These are phyloP conservation scores for Tulasnella calospora DNA, from an alignment of 768 basidiomycete species.

Conservation along the genomic window DNA sequence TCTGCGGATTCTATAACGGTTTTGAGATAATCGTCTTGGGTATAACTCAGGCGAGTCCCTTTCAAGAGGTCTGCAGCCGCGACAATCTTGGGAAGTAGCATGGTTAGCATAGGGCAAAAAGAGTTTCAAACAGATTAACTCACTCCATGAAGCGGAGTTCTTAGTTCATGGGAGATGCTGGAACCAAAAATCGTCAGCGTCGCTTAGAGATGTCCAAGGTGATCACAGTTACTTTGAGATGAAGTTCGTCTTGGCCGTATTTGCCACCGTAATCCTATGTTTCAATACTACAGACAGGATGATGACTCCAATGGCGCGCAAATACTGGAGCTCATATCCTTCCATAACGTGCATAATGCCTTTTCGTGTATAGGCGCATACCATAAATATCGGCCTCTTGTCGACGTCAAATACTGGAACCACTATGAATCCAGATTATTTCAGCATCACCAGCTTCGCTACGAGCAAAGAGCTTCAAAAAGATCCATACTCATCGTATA, in stretches of 20 bases:
- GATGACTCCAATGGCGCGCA: slow-evolving; percentile 89
- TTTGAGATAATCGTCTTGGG: slow-evolving; percentile 80
- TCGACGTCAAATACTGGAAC: slow-evolving; percentile 93
- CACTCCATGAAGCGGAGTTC: slow-evolving; percentile 85
- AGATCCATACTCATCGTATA: slow-evolving; percentile 73
- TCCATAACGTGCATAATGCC: slow-evolving; percentile 78
- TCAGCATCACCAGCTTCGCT: slow-evolving; percentile 15
- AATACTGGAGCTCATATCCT: slow-evolving; percentile 84
- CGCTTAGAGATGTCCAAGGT: not conserved
- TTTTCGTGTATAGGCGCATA: slow-evolving; percentile 82
- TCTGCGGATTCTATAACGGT: slow-evolving; percentile 93
- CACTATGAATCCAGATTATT: slow-evolving; percentile 41
- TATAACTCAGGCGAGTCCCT: slow-evolving; percentile 75
- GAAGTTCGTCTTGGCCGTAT: slow-evolving; percentile 88
- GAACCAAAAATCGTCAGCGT: not conserved
- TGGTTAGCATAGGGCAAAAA: too few relatives aligned
- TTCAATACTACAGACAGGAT: slow-evolving; percentile 91
- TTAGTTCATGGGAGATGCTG: slow-evolving; percentile 83
- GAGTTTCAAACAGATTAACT: too few relatives aligned
- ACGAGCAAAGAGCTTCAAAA: not conserved
- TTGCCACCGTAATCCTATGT: slow-evolving; percentile 86
- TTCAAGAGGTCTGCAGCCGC: slow-evolving; percentile 87
- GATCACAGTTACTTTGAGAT: slow-evolving; percentile 66
- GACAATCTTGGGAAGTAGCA: slow-evolving; percentile 52
- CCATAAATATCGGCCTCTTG: slow-evolving; percentile 82